Percentiles rank a stretch among this genome's conserved stretches.
Evolutionary conservation across 768 basidiomycete genomes (phyloP).

Genomic region (Boletellus ananas): DNA sequence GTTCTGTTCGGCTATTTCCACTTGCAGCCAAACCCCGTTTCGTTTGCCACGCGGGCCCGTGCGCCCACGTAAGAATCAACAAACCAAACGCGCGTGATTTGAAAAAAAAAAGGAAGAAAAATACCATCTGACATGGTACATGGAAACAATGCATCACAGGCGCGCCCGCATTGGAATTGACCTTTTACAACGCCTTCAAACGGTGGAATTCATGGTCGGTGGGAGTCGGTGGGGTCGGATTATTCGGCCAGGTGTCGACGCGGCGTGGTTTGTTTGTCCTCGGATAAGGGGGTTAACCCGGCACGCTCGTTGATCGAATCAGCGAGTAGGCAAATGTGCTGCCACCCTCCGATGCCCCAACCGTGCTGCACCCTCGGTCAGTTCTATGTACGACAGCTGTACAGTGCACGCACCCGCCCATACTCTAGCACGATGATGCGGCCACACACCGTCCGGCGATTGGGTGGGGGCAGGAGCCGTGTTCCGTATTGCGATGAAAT

Average conservation of each 20-base stretch:
- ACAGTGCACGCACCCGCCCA: slow-evolving; percentile 10
- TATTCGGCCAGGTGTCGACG: slow-evolving; percentile 10
- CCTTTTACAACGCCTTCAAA: slow-evolving; percentile 12
- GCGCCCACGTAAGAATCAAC: slow-evolving; percentile 37
- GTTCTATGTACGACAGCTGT: not conserved
- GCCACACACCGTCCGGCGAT: slow-evolving; percentile 17
- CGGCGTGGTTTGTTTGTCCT: slow-evolving; percentile 31
- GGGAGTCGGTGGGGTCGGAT: slow-evolving; percentile 1
- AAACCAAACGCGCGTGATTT: slow-evolving; percentile 30
- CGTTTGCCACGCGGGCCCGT: slow-evolving; percentile 39
- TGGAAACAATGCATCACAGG: slow-evolving; percentile 21
- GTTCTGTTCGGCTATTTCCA: slow-evolving; percentile 40
- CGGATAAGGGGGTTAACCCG: slow-evolving; percentile 27
- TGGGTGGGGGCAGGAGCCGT: slow-evolving; percentile 18
- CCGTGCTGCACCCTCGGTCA: slow-evolving; percentile 2
- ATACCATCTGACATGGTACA: slow-evolving; percentile 31
- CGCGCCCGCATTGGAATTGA: slow-evolving; percentile 19
- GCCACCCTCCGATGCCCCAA: slow-evolving; percentile 3
- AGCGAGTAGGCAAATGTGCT: slow-evolving; percentile 3
- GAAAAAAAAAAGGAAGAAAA: slow-evolving; percentile 22
- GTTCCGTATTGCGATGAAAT: slow-evolving; percentile 13
- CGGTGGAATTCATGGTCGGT: not conserved
- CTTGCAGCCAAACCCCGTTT: slow-evolving; percentile 36
- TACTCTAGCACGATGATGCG: not conserved
- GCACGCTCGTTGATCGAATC: slow-evolving; percentile 22